Evolutionary conservation across 352 stramenopile species (phyloP), one percentile per base, ranked within the genome.

Genomic region (Phytophthora litchii): DNA sequence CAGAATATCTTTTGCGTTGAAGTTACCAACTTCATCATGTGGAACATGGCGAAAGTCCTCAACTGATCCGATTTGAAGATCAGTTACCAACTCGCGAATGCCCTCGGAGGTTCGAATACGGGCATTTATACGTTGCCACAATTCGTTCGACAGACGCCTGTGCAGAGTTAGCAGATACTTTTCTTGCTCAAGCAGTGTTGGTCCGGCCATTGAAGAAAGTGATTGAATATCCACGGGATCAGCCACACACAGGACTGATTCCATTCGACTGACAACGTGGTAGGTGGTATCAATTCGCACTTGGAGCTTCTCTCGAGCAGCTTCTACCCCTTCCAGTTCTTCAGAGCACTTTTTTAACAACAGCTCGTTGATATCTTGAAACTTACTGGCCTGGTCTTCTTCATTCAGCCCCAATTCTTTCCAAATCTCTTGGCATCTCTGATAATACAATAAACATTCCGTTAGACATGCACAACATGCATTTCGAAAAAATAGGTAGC

Each of bases 351-450:
- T 86, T 31, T 71, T 72, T n/a, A 88, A 12, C 47, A 89, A 43
- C 1, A 87, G 29, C 7, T 60, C 67, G 23, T 88, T 87, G 32
- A 91, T 86, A 19, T 89, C 72, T 40, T 81, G 73, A 41, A 89
- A 85, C 31, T 86, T 88, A 23, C 31, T 74, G 1, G 60, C 67
- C 29, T 85, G 75, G 20, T 86, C 73, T 45, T 83, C 68, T 41
- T 72, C 67, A 37, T 76, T 73, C 13, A 88, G 17, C 0, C 80
- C 80, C 4, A 91, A 54, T 23, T 91, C 80, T 37, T 68, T 60
- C 78, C 80, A 89, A 29, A 91, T 83, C 21, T 89, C 60, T 73
- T 91, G 79, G 31, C 81, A 92, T 48, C 66, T 63, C 78, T 91
- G 47, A 34, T 31, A 49, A 17, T 1, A 69, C 2, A 67, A 25